Evolutionary conservation across 768 basidiomycete species (phyloP).

Genomic region (Wakefieldia striispora): DNA sequence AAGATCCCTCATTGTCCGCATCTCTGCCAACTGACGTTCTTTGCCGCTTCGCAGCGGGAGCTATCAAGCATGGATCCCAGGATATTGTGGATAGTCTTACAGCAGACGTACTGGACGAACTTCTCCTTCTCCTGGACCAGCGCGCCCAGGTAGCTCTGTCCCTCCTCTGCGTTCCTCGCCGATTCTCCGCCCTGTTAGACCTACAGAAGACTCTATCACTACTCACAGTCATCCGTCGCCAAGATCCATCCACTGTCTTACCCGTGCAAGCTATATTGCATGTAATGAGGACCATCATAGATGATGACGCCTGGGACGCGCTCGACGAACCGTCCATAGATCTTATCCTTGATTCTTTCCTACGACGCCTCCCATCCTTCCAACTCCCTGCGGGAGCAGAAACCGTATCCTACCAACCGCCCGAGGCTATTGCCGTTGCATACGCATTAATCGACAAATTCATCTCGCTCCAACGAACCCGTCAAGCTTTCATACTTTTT

Average conservation of each 20-base stretch:
- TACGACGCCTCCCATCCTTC: conserved; percentile 24
- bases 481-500: conserved; percentile 46
- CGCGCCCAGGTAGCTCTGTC: conserved; percentile 26
- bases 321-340: conserved; percentile 24
- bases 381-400: conserved; percentile 26
- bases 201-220: conserved; percentile 22
- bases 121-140: conserved; percentile 15
- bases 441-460: conserved; percentile 47
- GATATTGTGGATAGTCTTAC: conserved; percentile 38
- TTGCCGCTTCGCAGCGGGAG: conserved; percentile 29
- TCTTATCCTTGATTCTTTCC: conserved; percentile 32
- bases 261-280: conserved; percentile 15
- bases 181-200: conserved; percentile 17
- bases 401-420: conserved; percentile 38
- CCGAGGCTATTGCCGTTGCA: conserved; percentile 36
- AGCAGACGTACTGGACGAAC: conserved; percentile 38
- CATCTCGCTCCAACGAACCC: conserved; percentile 32
- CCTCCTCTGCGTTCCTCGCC: conserved; percentile 25
- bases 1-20: conserved; percentile 20
- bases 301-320: conserved; percentile 9
- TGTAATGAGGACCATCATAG: conserved; percentile 23
- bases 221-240: conserved; percentile 18
- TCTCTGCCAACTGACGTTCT: conserved; percentile 29
- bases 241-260: conserved; percentile 9
- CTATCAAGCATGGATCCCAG: conserved; percentile 30